phyloP scores from a whole-genome alignment of 148 eudicot species.

The Persicaria maculosa region DNA sequence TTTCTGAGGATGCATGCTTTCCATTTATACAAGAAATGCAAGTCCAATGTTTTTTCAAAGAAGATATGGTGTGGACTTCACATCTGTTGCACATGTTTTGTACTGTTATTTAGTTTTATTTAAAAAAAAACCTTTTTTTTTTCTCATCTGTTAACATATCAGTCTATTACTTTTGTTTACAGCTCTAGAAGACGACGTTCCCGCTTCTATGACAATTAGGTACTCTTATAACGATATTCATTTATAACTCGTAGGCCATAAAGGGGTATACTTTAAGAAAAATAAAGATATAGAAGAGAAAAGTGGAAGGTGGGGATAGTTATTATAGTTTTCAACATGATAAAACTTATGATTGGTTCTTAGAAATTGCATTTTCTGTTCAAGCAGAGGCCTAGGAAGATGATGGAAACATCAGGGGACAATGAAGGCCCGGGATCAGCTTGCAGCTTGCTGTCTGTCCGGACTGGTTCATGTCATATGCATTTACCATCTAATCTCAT shows the following conservation, averaged over 20 bases:
- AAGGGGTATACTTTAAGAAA: neutral
- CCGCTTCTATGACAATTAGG: constrained; percentile 72
- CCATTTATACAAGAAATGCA: no score
- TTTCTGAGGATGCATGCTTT: no score
- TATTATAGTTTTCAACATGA: neutral
- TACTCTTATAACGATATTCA: constrained; percentile 14
- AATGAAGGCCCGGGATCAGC: constrained; percentile 1
- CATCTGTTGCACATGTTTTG: neutral
- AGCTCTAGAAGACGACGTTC: constrained; percentile 80
- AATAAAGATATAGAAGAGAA: neutral
- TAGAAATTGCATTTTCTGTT: constrained; percentile 6
- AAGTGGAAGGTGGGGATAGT: neutral
- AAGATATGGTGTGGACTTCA: neutral
- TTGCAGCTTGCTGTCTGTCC: constrained; percentile 3
- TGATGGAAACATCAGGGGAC: neutral
- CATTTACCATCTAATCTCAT: constrained; percentile 7
- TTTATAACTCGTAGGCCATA: neutral
- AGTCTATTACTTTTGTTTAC: constrained; percentile 18
- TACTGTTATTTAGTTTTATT: neutral
- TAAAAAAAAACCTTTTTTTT: neutral
- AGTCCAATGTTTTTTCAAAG: no score
- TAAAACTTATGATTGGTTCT: neutral
- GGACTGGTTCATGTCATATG: constrained; percentile 6
- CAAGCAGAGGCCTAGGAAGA: constrained; percentile 4
- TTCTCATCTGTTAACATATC: constrained; percentile 2